Evolutionary conservation across 306 rosid species (phyloP).

Genomic region (Fragaria vesca): DNA sequence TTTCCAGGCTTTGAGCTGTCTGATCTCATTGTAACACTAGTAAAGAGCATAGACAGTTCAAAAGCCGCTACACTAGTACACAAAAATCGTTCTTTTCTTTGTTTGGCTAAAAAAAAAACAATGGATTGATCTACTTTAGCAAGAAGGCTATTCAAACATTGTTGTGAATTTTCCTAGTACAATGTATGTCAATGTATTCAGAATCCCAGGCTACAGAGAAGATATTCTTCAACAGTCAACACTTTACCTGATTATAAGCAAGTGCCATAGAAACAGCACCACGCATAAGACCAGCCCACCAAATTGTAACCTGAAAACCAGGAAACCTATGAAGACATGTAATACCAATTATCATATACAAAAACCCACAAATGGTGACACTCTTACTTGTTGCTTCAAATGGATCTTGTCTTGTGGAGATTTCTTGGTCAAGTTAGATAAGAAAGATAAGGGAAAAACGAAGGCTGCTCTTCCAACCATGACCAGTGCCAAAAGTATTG

Average conservation of each 20-base stretch:
- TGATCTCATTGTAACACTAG: neutral
- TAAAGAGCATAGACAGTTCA: neutral
- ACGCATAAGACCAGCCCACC: constrained; percentile 99
- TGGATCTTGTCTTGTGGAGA: constrained; percentile 57
- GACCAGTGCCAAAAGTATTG: constrained; percentile 74
- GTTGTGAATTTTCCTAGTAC: neutral
- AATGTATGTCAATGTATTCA: neutral
- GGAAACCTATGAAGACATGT: constrained; percentile 5
- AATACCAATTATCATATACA: constrained; percentile 3
- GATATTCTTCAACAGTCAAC: constrained; percentile 8
- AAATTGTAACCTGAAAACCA: constrained; percentile 67
- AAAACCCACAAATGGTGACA: neutral
- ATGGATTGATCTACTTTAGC: neutral
- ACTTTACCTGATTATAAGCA: constrained; percentile 84
- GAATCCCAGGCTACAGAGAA: constrained; percentile 11
- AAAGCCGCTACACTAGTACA: neutral
- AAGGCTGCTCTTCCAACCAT: constrained; percentile 96
- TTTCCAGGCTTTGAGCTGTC: neutral
- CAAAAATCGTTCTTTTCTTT: neutral
- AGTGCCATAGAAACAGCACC: constrained; percentile 99
- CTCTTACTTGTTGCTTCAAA: constrained; percentile 81
- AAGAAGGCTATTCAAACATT: neutral
- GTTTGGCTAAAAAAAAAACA: neutral
- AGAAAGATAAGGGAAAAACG: constrained; percentile 79
- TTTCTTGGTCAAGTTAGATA: constrained; percentile 81